Evolutionary conservation across 805 yeast species (phyloP).

Genomic region (Candida tibetensis): DNA sequence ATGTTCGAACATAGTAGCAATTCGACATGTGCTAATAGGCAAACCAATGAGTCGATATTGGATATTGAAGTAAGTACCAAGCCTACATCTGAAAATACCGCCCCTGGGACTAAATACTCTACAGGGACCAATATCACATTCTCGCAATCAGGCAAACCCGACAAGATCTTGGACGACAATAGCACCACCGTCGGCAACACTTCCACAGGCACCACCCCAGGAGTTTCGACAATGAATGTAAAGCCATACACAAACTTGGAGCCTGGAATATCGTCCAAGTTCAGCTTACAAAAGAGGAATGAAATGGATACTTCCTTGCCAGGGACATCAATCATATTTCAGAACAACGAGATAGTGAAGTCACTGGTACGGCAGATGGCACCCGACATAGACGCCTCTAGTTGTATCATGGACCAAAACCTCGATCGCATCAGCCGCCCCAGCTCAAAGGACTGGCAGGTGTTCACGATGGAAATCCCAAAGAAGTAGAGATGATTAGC

Average conservation of each 20-base stretch:
- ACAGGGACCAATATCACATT: background rate
- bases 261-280: constrained; percentile 6
- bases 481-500: too few relatives aligned
- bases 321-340: constrained; percentile 9
- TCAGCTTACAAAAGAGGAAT: constrained; percentile 3
- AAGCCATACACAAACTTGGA: constrained; percentile 8
- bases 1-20: background rate
- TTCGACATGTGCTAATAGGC: background rate
- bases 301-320: constrained; percentile 4
- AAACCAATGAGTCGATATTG: constrained; percentile 1
- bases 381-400: background rate
- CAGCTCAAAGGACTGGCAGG: constrained; percentile 10
- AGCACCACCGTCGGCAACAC: too few relatives aligned
- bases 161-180: background rate
- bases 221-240: constrained; percentile 4
- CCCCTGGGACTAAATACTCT: too few relatives aligned
- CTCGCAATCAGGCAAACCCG: background rate
- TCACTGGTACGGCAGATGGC: background rate
- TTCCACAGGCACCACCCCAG: too few relatives aligned
- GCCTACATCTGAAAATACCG: background rate
- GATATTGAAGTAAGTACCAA: background rate
- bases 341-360: background rate
- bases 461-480: constrained; percentile 2
- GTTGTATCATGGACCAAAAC: constrained; percentile 2
- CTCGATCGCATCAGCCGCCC: background rate